Evolutionary conservation across 1,139 yeast species (phyloP).

Genomic region (Pichia sp.): DNA sequence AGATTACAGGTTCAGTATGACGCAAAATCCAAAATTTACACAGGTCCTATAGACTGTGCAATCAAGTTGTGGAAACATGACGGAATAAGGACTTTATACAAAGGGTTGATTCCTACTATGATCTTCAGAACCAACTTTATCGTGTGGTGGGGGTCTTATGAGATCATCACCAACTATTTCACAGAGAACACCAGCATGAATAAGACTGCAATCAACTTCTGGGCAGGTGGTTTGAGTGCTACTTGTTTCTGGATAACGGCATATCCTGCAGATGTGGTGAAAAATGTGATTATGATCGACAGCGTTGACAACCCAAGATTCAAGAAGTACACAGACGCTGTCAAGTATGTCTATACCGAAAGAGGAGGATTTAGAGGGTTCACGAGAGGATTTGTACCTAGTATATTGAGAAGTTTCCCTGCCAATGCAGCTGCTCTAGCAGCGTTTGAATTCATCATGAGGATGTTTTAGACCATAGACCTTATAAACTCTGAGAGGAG

Average conservation of each 20-base stretch:
- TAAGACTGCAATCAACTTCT: conserved; percentile 68
- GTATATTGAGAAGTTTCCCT: conserved; percentile 71
- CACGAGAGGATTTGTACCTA: conserved; percentile 72
- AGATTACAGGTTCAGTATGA: conserved; percentile 87
- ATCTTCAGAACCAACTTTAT: conserved; percentile 80
- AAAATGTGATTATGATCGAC: conserved; percentile 82
- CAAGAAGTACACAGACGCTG: conserved; percentile 69
- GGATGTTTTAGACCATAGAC: conserved; percentile 28
- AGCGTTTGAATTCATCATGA: conserved; percentile 79
- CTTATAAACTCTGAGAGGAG: not conserved
- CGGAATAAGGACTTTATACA: conserved; percentile 69
- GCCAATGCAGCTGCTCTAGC: conserved; percentile 94
- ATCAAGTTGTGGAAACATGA: conserved; percentile 43
- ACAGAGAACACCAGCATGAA: conserved; percentile 55
- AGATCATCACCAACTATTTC: conserved; percentile 64
- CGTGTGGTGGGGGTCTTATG: conserved; percentile 95
- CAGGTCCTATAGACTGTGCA: conserved; percentile 76
- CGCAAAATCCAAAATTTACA: conserved; percentile 56
- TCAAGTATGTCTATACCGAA: conserved; percentile 51
- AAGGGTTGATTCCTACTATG: conserved; percentile 81
- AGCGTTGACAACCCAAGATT: conserved; percentile 64
- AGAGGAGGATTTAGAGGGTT: conserved; percentile 62
- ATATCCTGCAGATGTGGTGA: conserved; percentile 84
- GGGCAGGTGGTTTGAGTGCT: conserved; percentile 88
- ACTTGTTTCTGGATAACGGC: conserved; percentile 88